A percentile compares a stretch with the other conserved stretches of the same genome.
Conservation (phyloP, 2,329 filamentous ascomycete genomes). For the Phyllosticta ampelicida region DNA sequence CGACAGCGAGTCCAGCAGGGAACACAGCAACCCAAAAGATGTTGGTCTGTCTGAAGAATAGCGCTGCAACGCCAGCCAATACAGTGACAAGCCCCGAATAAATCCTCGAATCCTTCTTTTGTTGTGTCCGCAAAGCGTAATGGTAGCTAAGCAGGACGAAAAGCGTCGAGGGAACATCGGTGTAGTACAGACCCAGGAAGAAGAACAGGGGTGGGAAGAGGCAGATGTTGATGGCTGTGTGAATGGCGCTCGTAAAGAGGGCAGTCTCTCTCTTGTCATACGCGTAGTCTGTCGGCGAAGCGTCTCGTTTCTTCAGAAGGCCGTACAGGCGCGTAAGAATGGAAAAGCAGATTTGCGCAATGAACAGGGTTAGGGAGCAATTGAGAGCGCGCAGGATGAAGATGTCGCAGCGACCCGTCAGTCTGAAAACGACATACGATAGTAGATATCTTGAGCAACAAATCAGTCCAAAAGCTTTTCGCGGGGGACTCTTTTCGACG, state of each 20-base stretch:
- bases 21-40: conserved; percentile 88
- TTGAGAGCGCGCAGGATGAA: conserved; percentile 30
- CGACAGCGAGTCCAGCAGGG: conserved; percentile 46
- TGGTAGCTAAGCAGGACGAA: conserved; percentile 60
- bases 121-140: conserved; percentile 26
- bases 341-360: conserved; percentile 9
- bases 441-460: conserved; percentile 28
- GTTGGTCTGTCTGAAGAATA: conserved; percentile 86
- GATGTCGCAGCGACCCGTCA: conserved; percentile 31
- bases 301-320: conserved; percentile 1
- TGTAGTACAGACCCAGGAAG: conserved; percentile 93
- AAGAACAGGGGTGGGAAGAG: conserved; percentile 90
- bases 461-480: conserved; percentile 35
- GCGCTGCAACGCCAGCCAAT: conserved; percentile 52
- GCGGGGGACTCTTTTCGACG: conserved; percentile 30
- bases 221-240: conserved; percentile 66
- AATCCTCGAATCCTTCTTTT: conserved; percentile 13
- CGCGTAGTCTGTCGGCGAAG: background rate
- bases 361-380: conserved; percentile 10
- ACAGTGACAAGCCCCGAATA: conserved; percentile 14
- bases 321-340: conserved; percentile 8
- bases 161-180: conserved; percentile 73
- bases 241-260: conserved; percentile 28
- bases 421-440: conserved; percentile 26
- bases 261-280: conserved; percentile 20